Conservation (phyloP, 306 rosid genomes). For the cucumber (Cucumis sativus) region Cucumber_9930_V3 NC_026661.2:13790501-13791000, state of each 20-base stretch:
- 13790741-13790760: neutral
- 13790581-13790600: constrained; percentile 91
- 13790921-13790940: constrained; percentile 87
- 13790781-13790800: neutral
- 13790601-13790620: constrained; percentile 95
- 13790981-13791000: neutral
- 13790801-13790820: neutral
- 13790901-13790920: constrained; percentile 87
- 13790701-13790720: neutral
- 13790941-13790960: constrained; percentile 91
- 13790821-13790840: neutral
- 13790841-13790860: constrained; percentile 43
- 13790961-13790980: constrained; percentile 43
- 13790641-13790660: constrained; percentile 89
- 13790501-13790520: neutral
- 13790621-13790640: constrained; percentile 85
- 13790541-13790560: constrained; percentile 87
- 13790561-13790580: constrained; percentile 95
- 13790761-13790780: neutral
- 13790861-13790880: constrained; percentile 92
- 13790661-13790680: constrained; percentile 33
- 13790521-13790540: constrained; percentile 8
- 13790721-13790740: neutral
- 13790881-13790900: constrained; percentile 86
- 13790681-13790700: neutral